Evolutionary conservation across 495 filamentous ascomycete genomes (phyloP).

Genomic region (Trichoderma erinaceum): DNA sequence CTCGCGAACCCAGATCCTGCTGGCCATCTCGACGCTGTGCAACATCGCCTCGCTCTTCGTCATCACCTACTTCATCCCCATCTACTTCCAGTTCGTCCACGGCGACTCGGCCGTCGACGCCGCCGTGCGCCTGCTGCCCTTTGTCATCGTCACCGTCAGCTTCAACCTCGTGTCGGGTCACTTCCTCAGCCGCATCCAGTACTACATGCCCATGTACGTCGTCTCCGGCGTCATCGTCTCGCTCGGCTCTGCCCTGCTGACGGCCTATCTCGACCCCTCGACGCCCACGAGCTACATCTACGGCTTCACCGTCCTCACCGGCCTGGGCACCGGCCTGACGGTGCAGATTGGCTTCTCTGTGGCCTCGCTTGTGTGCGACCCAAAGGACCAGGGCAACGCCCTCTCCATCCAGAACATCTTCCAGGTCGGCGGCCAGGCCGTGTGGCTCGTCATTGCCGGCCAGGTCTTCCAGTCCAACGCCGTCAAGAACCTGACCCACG

Average conservation of each 20-base stretch:
- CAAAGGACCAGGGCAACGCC: slow-evolving; percentile 35
- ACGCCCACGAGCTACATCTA: slow-evolving; percentile 41
- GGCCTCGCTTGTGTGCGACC: slow-evolving; percentile 41
- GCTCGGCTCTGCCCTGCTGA: slow-evolving; percentile 48
- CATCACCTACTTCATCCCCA: slow-evolving; percentile 43
- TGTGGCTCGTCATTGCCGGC: slow-evolving; percentile 53
- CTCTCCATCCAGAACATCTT: slow-evolving; percentile 49
- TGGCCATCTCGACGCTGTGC: slow-evolving; percentile 36
- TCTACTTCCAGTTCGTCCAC: slow-evolving; percentile 56
- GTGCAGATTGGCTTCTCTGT: slow-evolving; percentile 50
- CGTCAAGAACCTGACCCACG: slow-evolving; percentile 25
- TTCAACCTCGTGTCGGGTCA: slow-evolving; percentile 44
- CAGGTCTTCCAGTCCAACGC: slow-evolving; percentile 48
- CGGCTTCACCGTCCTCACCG: slow-evolving; percentile 49
- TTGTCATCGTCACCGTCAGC: slow-evolving; percentile 45
- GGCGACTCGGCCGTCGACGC: slow-evolving; percentile 43
- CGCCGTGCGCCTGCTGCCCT: slow-evolving; percentile 54
- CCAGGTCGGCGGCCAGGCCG: slow-evolving; percentile 47
- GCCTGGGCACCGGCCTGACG: slow-evolving; percentile 47
- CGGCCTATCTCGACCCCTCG: slow-evolving; percentile 32
- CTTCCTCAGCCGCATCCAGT: slow-evolving; percentile 42
- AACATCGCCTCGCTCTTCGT: slow-evolving; percentile 34
- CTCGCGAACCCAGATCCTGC: slow-evolving; percentile 36
- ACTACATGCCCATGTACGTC: slow-evolving; percentile 57
- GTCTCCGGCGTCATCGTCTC: slow-evolving; percentile 41